These are phyloP conservation scores for Leishmania martiniquensis DNA, from an alignment of 208 protist species.

Conservation along the genomic window DNA sequence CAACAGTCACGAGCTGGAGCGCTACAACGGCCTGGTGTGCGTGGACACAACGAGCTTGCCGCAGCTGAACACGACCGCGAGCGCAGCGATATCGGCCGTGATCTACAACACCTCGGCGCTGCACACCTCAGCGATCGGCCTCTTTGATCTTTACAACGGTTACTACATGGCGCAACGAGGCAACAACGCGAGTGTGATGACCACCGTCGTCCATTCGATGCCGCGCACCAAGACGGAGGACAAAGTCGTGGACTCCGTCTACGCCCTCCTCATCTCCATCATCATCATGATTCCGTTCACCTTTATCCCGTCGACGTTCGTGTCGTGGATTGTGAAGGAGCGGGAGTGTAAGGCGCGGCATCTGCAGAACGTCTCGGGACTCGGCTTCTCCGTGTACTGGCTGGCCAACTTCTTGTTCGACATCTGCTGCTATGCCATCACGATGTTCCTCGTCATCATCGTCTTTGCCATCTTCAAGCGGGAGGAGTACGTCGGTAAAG, in stretches of 20 bases:
- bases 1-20: constrained; percentile 35
- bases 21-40: constrained; percentile 59
- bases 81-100: constrained; percentile 9
- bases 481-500: constrained; percentile 55
- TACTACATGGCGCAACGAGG: constrained; percentile 28
- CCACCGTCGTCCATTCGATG: constrained; percentile 40
- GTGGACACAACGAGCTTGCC: constrained; percentile 14
- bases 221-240: constrained; percentile 47
- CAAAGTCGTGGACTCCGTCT: constrained; percentile 28
- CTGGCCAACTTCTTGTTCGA: constrained; percentile 83
- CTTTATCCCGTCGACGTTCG: constrained; percentile 67
- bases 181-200: constrained; percentile 13
- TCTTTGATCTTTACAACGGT: constrained; percentile 46
- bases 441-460: constrained; percentile 59
- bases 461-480: constrained; percentile 63
- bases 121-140: constrained; percentile 44
- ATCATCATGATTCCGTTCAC: constrained; percentile 76
- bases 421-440: constrained; percentile 61
- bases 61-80: neutral
- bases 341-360: constrained; percentile 66
- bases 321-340: constrained; percentile 83
- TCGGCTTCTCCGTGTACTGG: constrained; percentile 73
- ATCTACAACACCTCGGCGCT: constrained; percentile 61
- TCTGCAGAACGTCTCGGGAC: constrained; percentile 72
- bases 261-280: constrained; percentile 58